These are phyloP conservation scores for Beta lomatogona DNA, from an alignment of 179 eudicot species.

Conservation along the genomic window DNA sequence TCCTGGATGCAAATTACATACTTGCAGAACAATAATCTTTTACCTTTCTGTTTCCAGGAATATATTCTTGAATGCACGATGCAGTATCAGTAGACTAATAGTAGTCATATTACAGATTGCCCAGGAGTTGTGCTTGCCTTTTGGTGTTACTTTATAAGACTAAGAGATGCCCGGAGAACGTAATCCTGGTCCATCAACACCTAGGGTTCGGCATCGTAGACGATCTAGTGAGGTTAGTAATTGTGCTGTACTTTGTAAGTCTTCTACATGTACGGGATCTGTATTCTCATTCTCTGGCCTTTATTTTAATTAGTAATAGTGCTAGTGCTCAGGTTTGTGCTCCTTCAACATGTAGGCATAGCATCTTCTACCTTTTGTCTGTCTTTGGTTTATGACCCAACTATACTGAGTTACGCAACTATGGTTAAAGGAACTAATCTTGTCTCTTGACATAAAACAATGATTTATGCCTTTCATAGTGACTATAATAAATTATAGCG, in stretches of 20 bases:
- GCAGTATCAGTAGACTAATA: background rate
- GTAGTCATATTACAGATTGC: background rate
- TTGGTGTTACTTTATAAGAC: background rate
- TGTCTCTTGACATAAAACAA: no score
- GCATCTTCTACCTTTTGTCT: background rate
- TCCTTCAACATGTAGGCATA: background rate
- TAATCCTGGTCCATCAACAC: conserved; percentile 47
- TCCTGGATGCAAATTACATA: background rate
- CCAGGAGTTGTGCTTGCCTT: background rate
- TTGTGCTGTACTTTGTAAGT: background rate
- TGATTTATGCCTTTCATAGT: background rate
- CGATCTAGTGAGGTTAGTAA: conserved; percentile 65
- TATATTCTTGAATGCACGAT: background rate
- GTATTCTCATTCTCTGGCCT: background rate
- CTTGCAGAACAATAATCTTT: no score
- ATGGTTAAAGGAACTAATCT: background rate
- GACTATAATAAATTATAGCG: background rate
- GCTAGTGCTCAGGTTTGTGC: background rate
- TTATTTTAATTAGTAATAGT: background rate
- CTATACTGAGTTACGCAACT: background rate
- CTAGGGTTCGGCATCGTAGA: conserved; percentile 61
- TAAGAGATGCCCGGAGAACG: conserved; percentile 47
- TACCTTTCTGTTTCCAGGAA: no score
- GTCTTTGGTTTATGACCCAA: background rate
- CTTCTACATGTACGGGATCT: background rate